phyloP scores from a whole-genome alignment of 495 filamentous ascomycete genomes.

The Hyaloscypha variabilis region DNA sequence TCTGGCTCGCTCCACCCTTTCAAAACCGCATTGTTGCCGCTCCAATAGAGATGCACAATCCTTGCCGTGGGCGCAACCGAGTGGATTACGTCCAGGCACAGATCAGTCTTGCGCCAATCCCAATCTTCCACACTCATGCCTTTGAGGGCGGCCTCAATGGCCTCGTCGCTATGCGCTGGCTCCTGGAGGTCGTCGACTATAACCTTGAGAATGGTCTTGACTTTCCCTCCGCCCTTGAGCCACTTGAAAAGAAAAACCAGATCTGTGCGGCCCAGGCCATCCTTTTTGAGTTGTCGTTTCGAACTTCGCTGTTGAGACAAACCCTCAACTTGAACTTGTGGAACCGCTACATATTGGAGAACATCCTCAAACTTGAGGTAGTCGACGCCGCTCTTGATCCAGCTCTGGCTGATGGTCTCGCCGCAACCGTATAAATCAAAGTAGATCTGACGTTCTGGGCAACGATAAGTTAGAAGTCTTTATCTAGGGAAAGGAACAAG shows the following conservation, averaged over 20 bases:
- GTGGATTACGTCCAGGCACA: constrained; percentile 37
- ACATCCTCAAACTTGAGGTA: constrained; percentile 37
- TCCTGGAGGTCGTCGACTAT: constrained; percentile 36
- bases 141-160: constrained; percentile 37
- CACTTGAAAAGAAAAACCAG: constrained; percentile 33
- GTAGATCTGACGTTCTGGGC: constrained; percentile 27
- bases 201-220: constrained; percentile 35
- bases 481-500: neutral
- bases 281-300: constrained; percentile 10
- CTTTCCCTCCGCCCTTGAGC: constrained; percentile 27
- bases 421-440: constrained; percentile 33
- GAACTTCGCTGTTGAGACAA: constrained; percentile 13
- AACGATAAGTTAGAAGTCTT: constrained; percentile 1
- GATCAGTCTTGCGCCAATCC: constrained; percentile 43
- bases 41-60: constrained; percentile 38
- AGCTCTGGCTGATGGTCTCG: constrained; percentile 23
- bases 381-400: constrained; percentile 25
- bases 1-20: constrained; percentile 28
- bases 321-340: constrained; percentile 26
- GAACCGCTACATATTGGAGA: constrained; percentile 38
- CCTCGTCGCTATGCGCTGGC: constrained; percentile 38
- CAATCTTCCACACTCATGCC: constrained; percentile 36
- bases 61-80: constrained; percentile 32
- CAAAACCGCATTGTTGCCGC: constrained; percentile 37
- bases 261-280: constrained; percentile 31